Evolutionary conservation across 352 stramenopile genomes (phyloP).

Genomic region (Globisporangium heterothallicum): DNA sequence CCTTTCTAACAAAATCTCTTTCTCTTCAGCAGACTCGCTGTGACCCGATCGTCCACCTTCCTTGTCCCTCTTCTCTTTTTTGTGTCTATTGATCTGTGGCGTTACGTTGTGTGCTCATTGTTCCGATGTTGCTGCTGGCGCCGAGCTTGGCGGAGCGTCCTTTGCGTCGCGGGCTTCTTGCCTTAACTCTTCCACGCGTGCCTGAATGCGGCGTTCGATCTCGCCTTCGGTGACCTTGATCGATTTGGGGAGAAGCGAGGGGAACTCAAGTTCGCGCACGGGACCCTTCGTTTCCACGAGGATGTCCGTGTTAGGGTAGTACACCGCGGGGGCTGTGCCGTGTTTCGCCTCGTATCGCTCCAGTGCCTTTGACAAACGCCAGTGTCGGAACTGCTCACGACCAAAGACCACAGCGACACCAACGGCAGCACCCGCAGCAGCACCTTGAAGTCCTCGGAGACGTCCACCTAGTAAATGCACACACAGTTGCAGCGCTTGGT

Average conservation of each 20-base stretch:
- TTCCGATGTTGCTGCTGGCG: not conserved
- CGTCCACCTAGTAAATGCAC: conserved; percentile 36
- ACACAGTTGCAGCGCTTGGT: too few relatives aligned
- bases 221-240: conserved; percentile 72
- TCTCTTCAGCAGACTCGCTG: too few relatives aligned
- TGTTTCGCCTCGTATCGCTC: conserved; percentile 82
- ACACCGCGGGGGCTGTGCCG: conserved; percentile 48
- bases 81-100: too few relatives aligned
- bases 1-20: too few relatives aligned
- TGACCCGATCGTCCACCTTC: too few relatives aligned
- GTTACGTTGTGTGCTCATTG: too few relatives aligned
- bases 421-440: conserved; percentile 46
- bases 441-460: conserved; percentile 62
- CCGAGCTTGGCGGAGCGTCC: not conserved
- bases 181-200: conserved; percentile 65
- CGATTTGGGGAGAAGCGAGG: conserved; percentile 62
- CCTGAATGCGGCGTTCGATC: conserved; percentile 69
- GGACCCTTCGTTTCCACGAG: conserved; percentile 62
- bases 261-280: conserved; percentile 50
- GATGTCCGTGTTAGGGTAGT: conserved; percentile 54
- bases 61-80: too few relatives aligned
- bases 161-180: conserved; percentile 16
- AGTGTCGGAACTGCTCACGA: conserved; percentile 68
- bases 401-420: conserved; percentile 59
- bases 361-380: conserved; percentile 66